phyloP scores from a whole-genome alignment of 2,329 filamentous ascomycete genomes.

The Tolypocladium ovalisporum region DNA sequence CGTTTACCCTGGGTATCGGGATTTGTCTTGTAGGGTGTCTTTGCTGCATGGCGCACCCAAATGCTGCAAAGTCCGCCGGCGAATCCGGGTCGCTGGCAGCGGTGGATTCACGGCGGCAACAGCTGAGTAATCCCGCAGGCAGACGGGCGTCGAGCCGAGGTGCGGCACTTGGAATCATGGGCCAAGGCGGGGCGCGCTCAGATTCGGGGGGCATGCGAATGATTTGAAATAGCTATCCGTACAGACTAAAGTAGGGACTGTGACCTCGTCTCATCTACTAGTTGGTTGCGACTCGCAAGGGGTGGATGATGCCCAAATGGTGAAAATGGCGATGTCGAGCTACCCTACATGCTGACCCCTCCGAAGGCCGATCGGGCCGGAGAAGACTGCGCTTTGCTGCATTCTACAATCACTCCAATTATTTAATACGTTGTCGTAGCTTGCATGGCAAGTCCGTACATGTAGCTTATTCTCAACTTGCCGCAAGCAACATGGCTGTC shows the following conservation, averaged over 20 bases:
- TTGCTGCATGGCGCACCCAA: background rate
- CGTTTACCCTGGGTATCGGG: conserved; percentile 1
- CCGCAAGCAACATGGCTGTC: background rate
- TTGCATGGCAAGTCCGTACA: background rate
- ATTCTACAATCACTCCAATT: no score
- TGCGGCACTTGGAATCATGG: background rate
- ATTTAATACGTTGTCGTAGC: background rate
- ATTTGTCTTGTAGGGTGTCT: background rate
- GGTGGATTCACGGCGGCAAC: background rate
- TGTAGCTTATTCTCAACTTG: no score
- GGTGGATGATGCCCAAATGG: background rate
- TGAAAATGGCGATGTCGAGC: background rate
- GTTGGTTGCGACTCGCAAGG: background rate
- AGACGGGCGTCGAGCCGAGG: background rate
- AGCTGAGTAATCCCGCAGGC: background rate
- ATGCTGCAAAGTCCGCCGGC: background rate
- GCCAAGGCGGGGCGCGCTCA: background rate
- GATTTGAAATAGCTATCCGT: background rate
- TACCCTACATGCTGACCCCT: background rate
- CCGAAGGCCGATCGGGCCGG: background rate
- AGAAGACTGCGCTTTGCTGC: background rate
- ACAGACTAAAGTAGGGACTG: background rate
- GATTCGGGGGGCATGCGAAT: background rate
- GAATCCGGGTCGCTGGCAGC: background rate
- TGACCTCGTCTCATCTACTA: background rate